These are phyloP conservation scores for Auricularia heimuer DNA, from an alignment of 768 basidiomycete species.

Conservation along the genomic window DNA sequence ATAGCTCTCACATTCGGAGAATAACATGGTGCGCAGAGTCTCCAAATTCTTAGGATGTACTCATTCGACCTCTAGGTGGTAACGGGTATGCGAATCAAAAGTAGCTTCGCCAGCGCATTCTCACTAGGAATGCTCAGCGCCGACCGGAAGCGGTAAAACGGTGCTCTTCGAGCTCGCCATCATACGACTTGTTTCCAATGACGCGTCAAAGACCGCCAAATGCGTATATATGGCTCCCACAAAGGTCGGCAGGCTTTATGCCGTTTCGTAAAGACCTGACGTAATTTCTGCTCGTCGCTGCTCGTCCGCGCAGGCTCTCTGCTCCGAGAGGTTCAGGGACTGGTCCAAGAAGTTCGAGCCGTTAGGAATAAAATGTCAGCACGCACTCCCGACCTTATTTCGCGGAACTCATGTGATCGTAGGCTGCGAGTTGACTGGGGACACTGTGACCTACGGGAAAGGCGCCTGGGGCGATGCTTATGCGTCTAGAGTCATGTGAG, in stretches of 20 bases:
- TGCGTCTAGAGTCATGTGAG: slow-evolving; percentile 69
- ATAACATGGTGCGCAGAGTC: slow-evolving; percentile 48
- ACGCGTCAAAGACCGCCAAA: slow-evolving; percentile 35
- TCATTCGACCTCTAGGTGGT: slow-evolving; percentile 40
- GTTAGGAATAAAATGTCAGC: slow-evolving; percentile 66
- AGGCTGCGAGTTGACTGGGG: slow-evolving; percentile 91
- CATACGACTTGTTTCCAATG: slow-evolving; percentile 54
- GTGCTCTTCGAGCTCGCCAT: slow-evolving; percentile 89
- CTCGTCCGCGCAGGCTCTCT: slow-evolving; percentile 54
- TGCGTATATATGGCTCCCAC: slow-evolving; percentile 92
- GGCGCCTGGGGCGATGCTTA: slow-evolving; percentile 67
- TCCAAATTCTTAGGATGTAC: slow-evolving; percentile 9
- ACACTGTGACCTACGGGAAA: slow-evolving; percentile 60
- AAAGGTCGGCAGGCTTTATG: slow-evolving; percentile 41
- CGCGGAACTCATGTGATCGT: slow-evolving; percentile 3
- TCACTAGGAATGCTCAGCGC: slow-evolving; percentile 42
- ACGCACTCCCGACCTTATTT: slow-evolving; percentile 1
- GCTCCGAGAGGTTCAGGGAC: slow-evolving; percentile 72
- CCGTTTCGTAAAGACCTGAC: too few relatives aligned
- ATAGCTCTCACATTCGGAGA: slow-evolving; percentile 48
- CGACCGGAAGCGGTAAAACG: slow-evolving; percentile 95
- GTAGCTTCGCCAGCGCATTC: slow-evolving; percentile 2
- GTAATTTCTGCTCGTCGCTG: not conserved
- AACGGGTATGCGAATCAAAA: slow-evolving; percentile 38
- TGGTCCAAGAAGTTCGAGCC: slow-evolving; percentile 75